Evolutionary conservation across 2,329 filamentous ascomycete species (phyloP).

Genomic region (Davidsoniella australis): DNA sequence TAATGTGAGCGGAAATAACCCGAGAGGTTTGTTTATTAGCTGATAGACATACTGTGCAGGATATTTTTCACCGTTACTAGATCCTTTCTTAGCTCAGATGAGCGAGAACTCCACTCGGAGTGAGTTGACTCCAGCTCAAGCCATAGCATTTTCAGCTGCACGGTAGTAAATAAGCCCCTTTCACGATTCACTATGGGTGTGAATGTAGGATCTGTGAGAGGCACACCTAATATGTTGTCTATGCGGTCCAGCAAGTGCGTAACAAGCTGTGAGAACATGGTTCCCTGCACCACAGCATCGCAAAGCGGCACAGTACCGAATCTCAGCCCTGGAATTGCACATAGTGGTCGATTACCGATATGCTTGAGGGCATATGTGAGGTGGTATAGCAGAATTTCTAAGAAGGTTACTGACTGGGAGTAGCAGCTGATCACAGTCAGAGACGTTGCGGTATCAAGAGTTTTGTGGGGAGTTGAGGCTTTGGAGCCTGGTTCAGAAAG

Average conservation of each 20-base stretch:
- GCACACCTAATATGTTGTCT: conserved; percentile 17
- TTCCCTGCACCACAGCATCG: conserved; percentile 17
- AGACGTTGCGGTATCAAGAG: conserved; percentile 17
- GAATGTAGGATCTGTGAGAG: conserved; percentile 8
- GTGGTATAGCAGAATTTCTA: conserved; percentile 15
- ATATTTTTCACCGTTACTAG: not conserved
- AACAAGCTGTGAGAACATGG: conserved; percentile 18
- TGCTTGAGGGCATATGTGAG: conserved; percentile 14
- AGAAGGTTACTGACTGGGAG: conserved; percentile 16
- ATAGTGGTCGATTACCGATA: conserved; percentile 9
- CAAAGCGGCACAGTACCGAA: conserved; percentile 16
- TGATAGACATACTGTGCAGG: not conserved
- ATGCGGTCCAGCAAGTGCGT: conserved; percentile 16
- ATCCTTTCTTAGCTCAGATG: not conserved
- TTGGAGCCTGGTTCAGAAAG: not conserved
- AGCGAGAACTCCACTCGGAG: conserved; percentile 8
- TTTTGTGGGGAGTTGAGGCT: not conserved
- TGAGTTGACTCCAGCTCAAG: conserved; percentile 3
- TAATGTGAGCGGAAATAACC: not conserved
- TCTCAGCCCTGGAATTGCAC: conserved; percentile 14
- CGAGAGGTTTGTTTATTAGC: not conserved
- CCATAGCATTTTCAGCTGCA: conserved; percentile 8
- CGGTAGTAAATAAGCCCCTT: not conserved
- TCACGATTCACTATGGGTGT: not conserved
- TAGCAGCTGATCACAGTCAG: conserved; percentile 19